A percentile compares a stretch with the other conserved stretches of the same genome.
These are phyloP conservation scores for Elsinoe australis DNA, from an alignment of 2,329 filamentous ascomycete genomes.

Conservation along the genomic window DNA sequence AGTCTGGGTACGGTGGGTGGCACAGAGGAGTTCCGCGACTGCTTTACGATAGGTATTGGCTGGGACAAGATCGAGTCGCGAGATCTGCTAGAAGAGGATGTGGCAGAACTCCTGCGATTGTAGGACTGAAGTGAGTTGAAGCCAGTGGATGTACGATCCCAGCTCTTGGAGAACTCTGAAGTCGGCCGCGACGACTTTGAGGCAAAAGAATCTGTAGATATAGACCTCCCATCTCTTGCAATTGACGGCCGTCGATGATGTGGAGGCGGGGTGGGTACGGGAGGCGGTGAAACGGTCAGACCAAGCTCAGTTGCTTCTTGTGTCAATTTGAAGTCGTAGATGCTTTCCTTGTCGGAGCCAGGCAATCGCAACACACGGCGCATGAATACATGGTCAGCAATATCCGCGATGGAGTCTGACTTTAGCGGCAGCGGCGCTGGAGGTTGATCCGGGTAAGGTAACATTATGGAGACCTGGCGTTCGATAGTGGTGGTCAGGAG, in stretches of 20 bases:
- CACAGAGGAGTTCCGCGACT: conserved; percentile 27
- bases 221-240: conserved; percentile 17
- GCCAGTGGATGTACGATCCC: conserved; percentile 16
- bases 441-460: neutral
- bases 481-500: conserved; percentile 2
- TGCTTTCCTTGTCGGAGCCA: neutral
- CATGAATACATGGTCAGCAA: conserved; percentile 12
- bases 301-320: conserved; percentile 6
- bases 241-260: conserved; percentile 5
- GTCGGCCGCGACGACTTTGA: conserved; percentile 18
- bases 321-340: neutral
- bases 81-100: conserved; percentile 29
- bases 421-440: conserved; percentile 11
- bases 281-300: conserved; percentile 9
- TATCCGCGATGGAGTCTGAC: conserved; percentile 1
- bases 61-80: conserved; percentile 30
- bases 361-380: conserved; percentile 12
- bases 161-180: conserved; percentile 19
- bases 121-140: conserved; percentile 12
- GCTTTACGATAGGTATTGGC: conserved; percentile 24
- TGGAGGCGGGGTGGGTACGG: conserved; percentile 3
- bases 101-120: conserved; percentile 20
- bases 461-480: conserved; percentile 9
- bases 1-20: conserved; percentile 26
- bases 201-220: conserved; percentile 15